Percentiles rank a stretch among this genome's conserved stretches.
Conservation (phyloP, 1,284 basidiomycete genomes). For the Ganoderma lucidum region DNA sequence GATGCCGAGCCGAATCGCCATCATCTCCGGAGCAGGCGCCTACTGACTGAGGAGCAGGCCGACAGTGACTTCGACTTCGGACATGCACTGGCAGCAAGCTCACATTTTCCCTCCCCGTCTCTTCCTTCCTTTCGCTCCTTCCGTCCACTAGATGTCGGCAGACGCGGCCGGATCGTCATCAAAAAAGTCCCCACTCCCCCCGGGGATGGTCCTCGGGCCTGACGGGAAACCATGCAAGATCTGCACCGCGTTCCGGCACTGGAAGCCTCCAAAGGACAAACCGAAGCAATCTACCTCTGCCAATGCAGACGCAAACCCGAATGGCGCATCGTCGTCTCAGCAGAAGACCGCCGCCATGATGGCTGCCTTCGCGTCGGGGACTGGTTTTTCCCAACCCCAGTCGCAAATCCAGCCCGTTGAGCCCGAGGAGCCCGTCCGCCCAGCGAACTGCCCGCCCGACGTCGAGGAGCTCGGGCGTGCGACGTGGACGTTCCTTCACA, state of each 20-base stretch:
- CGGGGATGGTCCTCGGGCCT: constrained; percentile 87
- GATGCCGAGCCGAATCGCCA: background rate
- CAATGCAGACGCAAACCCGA: constrained; percentile 11
- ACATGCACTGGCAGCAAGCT: background rate
- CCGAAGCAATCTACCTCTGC: constrained; percentile 27
- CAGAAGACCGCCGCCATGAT: constrained; percentile 49
- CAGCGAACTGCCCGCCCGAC: constrained; percentile 85
- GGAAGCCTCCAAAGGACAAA: constrained; percentile 58
- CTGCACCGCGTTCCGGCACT: constrained; percentile 83
- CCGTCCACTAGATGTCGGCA: constrained; percentile 4
- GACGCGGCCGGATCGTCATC: constrained; percentile 16
- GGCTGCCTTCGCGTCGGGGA: constrained; percentile 49
- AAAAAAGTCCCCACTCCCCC: constrained; percentile 51
- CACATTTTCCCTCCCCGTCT: background rate
- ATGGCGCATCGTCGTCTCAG: constrained; percentile 22
- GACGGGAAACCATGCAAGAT: constrained; percentile 96
- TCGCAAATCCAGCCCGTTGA: background rate
- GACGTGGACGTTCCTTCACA: constrained; percentile 96
- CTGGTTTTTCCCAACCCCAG: constrained; percentile 36
- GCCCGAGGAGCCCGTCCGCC: constrained; percentile 49
- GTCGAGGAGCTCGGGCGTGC: constrained; percentile 87
- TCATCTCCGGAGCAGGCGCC: background rate
- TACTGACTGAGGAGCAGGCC: background rate
- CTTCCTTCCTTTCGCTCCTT: background rate
- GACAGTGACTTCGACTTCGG: background rate